A percentile compares a stretch with the other conserved stretches of the same genome.
phyloP scores from a whole-genome alignment of 768 basidiomycete species.

The Amanita molliuscula region DNA sequence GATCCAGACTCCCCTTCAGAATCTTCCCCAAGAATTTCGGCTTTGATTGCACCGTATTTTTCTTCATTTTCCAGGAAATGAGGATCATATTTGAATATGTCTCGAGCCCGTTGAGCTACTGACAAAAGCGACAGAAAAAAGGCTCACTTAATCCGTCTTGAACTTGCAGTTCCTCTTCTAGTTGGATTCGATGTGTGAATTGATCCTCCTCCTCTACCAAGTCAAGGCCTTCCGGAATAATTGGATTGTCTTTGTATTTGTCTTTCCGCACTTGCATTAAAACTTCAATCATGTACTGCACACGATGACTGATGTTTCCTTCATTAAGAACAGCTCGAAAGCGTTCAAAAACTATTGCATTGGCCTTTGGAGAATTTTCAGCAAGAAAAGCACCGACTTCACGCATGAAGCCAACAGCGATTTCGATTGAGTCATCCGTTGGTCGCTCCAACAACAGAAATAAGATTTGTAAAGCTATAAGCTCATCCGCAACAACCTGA shows the following conservation, averaged over 20 bases:
- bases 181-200: slow-evolving; percentile 85
- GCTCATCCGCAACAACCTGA: slow-evolving; percentile 87
- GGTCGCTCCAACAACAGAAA: slow-evolving; percentile 92
- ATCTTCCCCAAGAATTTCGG: slow-evolving; percentile 88
- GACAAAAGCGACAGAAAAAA: background rate
- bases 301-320: slow-evolving; percentile 87
- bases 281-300: slow-evolving; percentile 99
- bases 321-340: slow-evolving; percentile 97
- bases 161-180: slow-evolving; percentile 90
- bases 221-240: slow-evolving; percentile 89
- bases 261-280: slow-evolving; percentile 99
- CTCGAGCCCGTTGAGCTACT: slow-evolving; percentile 27
- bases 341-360: slow-evolving; percentile 89
- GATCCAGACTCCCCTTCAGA: slow-evolving; percentile 66
- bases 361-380: slow-evolving; percentile 92
- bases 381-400: slow-evolving; percentile 94
- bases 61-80: slow-evolving; percentile 87
- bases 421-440: slow-evolving; percentile 96
- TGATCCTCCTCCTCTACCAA: slow-evolving; percentile 98
- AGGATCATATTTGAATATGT: slow-evolving; percentile 92
- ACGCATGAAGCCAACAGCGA: slow-evolving; percentile 94
- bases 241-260: slow-evolving; percentile 98
- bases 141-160: slow-evolving; percentile 89
- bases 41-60: slow-evolving; percentile 84
- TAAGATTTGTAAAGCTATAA: slow-evolving; percentile 91